Evolutionary conservation across 2,329 filamentous ascomycete species (phyloP).

Genomic region (Neurospora crassa): DNA sequence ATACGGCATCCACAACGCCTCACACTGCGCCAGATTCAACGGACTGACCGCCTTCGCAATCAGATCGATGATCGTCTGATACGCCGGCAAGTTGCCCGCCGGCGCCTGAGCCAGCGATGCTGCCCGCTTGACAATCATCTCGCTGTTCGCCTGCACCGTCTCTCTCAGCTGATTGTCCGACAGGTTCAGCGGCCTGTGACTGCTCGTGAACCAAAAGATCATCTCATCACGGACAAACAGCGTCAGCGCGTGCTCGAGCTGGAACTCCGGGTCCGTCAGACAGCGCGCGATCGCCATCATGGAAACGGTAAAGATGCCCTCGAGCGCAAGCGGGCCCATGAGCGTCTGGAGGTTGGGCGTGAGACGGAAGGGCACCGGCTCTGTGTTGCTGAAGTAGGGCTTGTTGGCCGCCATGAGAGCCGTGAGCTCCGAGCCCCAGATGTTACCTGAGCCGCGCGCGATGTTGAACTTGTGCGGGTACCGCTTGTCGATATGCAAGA

Average conservation of each 20-base stretch:
- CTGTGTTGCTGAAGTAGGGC: slow-evolving; percentile 87
- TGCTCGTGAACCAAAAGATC: slow-evolving; percentile 88
- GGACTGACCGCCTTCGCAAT: slow-evolving; percentile 91
- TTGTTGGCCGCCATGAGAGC: slow-evolving; percentile 77
- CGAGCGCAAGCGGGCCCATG: slow-evolving; percentile 90
- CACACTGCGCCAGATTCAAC: slow-evolving; percentile 75
- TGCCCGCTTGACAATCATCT: slow-evolving; percentile 85
- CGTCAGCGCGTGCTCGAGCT: slow-evolving; percentile 89
- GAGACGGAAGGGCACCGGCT: slow-evolving; percentile 92
- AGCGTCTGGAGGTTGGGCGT: slow-evolving; percentile 93
- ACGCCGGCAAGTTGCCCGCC: slow-evolving; percentile 76
- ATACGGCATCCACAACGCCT: slow-evolving; percentile 97
- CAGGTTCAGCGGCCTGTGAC: slow-evolving; percentile 51
- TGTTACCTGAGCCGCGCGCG: slow-evolving; percentile 75
- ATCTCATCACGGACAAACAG: slow-evolving; percentile 97
- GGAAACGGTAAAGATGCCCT: slow-evolving; percentile 90
- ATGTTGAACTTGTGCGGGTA: slow-evolving; percentile 96
- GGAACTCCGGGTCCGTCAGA: slow-evolving; percentile 77
- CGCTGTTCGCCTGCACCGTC: slow-evolving; percentile 59
- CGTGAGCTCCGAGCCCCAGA: slow-evolving; percentile 94
- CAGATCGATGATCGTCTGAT: slow-evolving; percentile 93
- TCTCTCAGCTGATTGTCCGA: slow-evolving; percentile 59
- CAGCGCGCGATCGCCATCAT: slow-evolving; percentile 95
- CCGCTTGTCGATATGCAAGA: slow-evolving; percentile 92
- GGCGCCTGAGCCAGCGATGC: slow-evolving; percentile 72